A percentile compares a stretch with the other conserved stretches of the same genome.
phyloP scores from a whole-genome alignment of 257 asterid genomes.

The Lantana camara region DNA sequence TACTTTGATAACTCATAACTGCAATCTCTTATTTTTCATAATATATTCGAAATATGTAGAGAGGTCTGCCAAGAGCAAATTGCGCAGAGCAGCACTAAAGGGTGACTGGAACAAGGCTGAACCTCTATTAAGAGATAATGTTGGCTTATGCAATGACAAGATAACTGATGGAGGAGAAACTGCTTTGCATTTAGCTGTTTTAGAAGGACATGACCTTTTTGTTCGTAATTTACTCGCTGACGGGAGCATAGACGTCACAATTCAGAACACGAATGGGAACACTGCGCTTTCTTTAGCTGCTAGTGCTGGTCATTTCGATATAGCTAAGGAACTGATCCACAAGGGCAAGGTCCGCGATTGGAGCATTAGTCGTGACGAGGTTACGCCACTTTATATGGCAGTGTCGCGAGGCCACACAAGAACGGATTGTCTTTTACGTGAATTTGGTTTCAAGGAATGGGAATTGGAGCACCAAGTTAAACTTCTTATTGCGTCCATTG shows the following conservation, averaged over 20 bases:
- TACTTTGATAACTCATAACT: too few species aligned
- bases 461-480: background rate
- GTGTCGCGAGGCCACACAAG: conserved; percentile 23
- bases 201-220: conserved; percentile 28
- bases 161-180: conserved; percentile 41
- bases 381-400: conserved; percentile 39
- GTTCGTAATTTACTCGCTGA: conserved; percentile 19
- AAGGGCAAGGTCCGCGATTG: background rate
- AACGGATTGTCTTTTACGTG: conserved; percentile 18
- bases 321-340: conserved; percentile 22
- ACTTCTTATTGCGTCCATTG: conserved; percentile 27
- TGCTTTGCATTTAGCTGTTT: conserved; percentile 36
- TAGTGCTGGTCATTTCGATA: conserved; percentile 31
- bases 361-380: conserved; percentile 7
- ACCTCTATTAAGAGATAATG: background rate
- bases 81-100: conserved; percentile 36
- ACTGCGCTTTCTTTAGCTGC: conserved; percentile 45
- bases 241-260: conserved; percentile 14
- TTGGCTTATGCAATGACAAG: background rate
- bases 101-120: conserved; percentile 36
- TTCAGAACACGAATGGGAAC: conserved; percentile 23
- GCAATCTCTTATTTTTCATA: too few species aligned
- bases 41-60: too few species aligned
- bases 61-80: too few species aligned
- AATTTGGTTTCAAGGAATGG: conserved; percentile 11